These are phyloP conservation scores for Arachis monticola DNA, from an alignment of 331 rosid species.

Conservation along the genomic window DNA sequence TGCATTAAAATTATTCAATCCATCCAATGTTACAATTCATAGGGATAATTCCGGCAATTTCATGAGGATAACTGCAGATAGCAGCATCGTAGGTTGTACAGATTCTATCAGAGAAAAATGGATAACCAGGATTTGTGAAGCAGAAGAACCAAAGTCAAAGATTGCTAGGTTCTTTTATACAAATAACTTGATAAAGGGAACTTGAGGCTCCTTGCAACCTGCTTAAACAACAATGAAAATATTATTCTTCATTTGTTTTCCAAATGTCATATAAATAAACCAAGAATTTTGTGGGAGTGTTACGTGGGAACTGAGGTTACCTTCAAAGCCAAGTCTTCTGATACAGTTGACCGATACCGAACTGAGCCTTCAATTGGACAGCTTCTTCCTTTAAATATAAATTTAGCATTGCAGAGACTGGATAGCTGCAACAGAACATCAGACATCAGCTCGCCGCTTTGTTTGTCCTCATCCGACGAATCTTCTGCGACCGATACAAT, in stretches of 20 bases:
- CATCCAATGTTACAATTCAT: not conserved
- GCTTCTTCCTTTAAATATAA: conserved; percentile 82
- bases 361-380: conserved; percentile 87
- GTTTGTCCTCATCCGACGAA: conserved; percentile 62
- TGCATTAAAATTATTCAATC: not conserved
- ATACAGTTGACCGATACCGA: conserved; percentile 74
- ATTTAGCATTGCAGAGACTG: conserved; percentile 87
- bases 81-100: not conserved
- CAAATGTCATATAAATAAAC: not conserved
- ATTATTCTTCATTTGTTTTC: conserved; percentile 4
- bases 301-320: conserved; percentile 40
- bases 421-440: conserved; percentile 82
- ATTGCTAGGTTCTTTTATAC: conserved; percentile 67
- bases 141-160: conserved; percentile 20
- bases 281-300: conserved; percentile 4
- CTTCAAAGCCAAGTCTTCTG: conserved; percentile 70
- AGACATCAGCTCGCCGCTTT: conserved; percentile 65
- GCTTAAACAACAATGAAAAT: conserved; percentile 39
- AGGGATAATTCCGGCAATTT: conserved; percentile 19
- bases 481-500: conserved; percentile 71
- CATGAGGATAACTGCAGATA: conserved; percentile 10
- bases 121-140: conserved; percentile 38
- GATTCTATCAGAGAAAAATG: conserved; percentile 22
- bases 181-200: conserved; percentile 85
- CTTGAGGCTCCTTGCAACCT: conserved; percentile 94